phyloP scores from a whole-genome alignment of 768 basidiomycete species.

The Pulveroboletus sp. region DNA sequence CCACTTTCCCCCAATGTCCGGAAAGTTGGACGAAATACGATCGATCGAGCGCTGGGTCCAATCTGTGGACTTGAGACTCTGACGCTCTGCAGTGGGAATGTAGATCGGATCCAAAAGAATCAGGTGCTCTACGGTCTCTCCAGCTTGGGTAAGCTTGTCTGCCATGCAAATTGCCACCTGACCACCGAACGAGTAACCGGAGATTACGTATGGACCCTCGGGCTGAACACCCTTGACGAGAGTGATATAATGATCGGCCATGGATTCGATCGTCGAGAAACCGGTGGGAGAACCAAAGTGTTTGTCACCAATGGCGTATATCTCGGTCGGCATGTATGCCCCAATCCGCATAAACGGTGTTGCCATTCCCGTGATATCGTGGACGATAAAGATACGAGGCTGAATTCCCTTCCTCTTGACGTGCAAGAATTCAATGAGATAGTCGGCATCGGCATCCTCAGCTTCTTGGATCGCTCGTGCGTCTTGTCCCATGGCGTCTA shows the following conservation, averaged over 20 bases:
- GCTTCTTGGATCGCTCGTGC: constrained; percentile 28
- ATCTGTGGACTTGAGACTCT: constrained; percentile 29
- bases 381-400: constrained; percentile 28
- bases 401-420: constrained; percentile 30
- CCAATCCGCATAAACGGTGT: constrained; percentile 33
- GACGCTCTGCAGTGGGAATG: constrained; percentile 25
- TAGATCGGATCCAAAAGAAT: constrained; percentile 30
- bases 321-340: constrained; percentile 31
- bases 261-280: constrained; percentile 28
- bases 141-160: constrained; percentile 20
- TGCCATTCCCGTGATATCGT: constrained; percentile 32
- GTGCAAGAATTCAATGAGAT: constrained; percentile 28
- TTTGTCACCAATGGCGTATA: constrained; percentile 33
- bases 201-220: constrained; percentile 24
- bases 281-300: constrained; percentile 29
- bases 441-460: constrained; percentile 29
- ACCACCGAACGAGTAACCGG: constrained; percentile 29
- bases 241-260: constrained; percentile 32
- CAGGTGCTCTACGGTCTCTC: constrained; percentile 24
- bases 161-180: constrained; percentile 29
- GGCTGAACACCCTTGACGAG: constrained; percentile 26
- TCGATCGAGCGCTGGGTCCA: constrained; percentile 31
- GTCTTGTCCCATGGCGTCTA: constrained; percentile 30
- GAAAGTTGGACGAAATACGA: constrained; percentile 30
- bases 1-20: constrained; percentile 32